A percentile compares a stretch with the other conserved stretches of the same genome.
phyloP scores from a whole-genome alignment of 2,329 filamentous ascomycete genomes.

The Acrodontium crateriforme region DNA sequence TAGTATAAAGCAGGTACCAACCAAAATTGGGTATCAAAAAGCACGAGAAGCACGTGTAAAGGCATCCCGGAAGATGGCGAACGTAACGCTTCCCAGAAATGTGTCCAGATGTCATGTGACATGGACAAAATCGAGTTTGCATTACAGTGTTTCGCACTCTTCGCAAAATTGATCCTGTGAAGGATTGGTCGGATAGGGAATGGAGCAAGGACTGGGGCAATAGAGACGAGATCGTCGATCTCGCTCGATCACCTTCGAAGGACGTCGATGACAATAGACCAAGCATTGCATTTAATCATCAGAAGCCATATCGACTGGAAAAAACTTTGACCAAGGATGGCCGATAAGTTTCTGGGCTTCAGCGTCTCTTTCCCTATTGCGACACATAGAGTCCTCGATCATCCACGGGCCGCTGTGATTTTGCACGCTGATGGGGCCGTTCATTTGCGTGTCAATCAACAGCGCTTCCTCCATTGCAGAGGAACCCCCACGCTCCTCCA shows the following conservation, averaged over 20 bases:
- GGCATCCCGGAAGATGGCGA: too few relatives aligned
- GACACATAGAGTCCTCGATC: not conserved
- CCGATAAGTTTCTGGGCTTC: not conserved
- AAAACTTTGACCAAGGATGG: too few relatives aligned
- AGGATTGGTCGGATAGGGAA: not conserved
- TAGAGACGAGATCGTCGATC: too few relatives aligned
- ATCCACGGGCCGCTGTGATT: not conserved
- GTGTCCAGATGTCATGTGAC: not conserved
- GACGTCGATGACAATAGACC: too few relatives aligned
- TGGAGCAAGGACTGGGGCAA: too few relatives aligned
- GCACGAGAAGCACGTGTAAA: not conserved
- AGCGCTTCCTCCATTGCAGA: conserved; percentile 79
- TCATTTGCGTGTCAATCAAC: conserved; percentile 69
- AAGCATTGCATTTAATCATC: not conserved
- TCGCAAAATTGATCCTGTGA: not conserved
- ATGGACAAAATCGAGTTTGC: not conserved
- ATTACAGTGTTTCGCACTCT: not conserved
- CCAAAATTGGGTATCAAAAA: too few relatives aligned
- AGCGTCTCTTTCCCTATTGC: not conserved
- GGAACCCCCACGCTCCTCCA: conserved; percentile 70
- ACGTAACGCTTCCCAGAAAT: too few relatives aligned
- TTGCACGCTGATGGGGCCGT: conserved; percentile 42
- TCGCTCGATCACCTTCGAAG: too few relatives aligned
- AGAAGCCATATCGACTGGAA: not conserved
- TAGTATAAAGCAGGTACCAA: too few relatives aligned